phyloP scores from a whole-genome alignment of 495 filamentous ascomycete species.

The Lasiosphaeris hirsuta region DNA sequence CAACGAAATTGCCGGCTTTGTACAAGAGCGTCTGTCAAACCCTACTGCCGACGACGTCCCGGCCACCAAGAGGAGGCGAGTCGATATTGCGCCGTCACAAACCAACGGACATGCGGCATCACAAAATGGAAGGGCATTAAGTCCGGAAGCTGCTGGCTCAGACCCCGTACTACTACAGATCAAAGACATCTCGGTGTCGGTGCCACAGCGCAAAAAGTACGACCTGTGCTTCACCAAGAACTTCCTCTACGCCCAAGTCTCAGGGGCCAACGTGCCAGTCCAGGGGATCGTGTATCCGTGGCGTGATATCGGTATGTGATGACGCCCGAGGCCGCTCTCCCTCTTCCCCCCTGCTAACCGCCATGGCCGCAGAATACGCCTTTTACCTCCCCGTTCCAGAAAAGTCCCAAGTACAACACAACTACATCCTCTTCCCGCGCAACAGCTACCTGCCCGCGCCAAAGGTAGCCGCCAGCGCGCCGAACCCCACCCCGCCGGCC shows the following conservation, averaged over 20 bases:
- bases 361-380: conserved; percentile 57
- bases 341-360: not conserved
- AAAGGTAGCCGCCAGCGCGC: conserved; percentile 26
- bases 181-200: conserved; percentile 67
- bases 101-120: conserved; percentile 17
- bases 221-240: conserved; percentile 66
- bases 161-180: conserved; percentile 57
- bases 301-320: conserved; percentile 67
- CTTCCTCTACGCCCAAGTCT: conserved; percentile 66
- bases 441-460: conserved; percentile 47
- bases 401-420: conserved; percentile 81
- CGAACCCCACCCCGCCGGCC: conserved; percentile 24
- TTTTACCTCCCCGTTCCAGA: conserved; percentile 87
- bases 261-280: conserved; percentile 62
- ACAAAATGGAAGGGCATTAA: not conserved
- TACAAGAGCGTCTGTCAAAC: conserved; percentile 39
- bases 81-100: conserved; percentile 41
- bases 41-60: conserved; percentile 28
- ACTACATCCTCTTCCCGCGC: conserved; percentile 83
- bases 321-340: not conserved
- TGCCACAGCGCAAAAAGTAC: conserved; percentile 92
- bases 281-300: conserved; percentile 63
- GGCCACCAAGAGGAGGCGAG: conserved; percentile 46
- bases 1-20: conserved; percentile 51
- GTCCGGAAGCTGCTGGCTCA: conserved; percentile 33